These are phyloP conservation scores for Handroanthus guayacan DNA, from an alignment of 257 asterid genomes.

Conservation along the genomic window DNA sequence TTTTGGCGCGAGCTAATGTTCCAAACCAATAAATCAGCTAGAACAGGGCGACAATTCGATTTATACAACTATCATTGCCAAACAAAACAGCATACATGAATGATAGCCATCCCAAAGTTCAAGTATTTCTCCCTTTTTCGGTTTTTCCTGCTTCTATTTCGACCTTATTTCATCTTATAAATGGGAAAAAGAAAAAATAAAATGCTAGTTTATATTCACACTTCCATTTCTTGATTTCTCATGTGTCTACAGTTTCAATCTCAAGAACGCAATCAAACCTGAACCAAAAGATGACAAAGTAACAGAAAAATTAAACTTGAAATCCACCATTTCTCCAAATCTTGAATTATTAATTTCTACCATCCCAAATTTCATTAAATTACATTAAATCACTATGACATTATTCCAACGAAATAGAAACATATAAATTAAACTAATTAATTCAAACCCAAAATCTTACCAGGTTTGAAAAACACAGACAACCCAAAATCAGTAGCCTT, in stretches of 20 bases:
- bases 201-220: neutral
- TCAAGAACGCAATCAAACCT: neutral
- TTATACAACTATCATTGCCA: too few species aligned
- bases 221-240: neutral
- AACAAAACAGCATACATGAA: neutral
- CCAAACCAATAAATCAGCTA: too few species aligned
- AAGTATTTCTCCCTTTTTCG: neutral
- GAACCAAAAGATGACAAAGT: neutral
- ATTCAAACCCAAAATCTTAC: slow-evolving; percentile 35
- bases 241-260: neutral
- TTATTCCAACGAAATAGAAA: neutral
- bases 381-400: neutral
- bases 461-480: slow-evolving; percentile 70
- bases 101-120: neutral
- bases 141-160: neutral
- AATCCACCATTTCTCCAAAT: neutral
- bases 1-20: too few species aligned
- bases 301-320: neutral
- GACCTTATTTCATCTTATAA: neutral
- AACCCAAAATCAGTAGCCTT: slow-evolving; percentile 82
- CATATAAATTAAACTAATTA: neutral
- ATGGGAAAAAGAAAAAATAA: neutral
- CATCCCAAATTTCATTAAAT: slow-evolving; percentile 8
- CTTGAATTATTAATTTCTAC: neutral
- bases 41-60: too few species aligned